These are phyloP conservation scores for Dioszegia crocea DNA, from an alignment of 768 basidiomycete species.

Conservation along the genomic window DNA sequence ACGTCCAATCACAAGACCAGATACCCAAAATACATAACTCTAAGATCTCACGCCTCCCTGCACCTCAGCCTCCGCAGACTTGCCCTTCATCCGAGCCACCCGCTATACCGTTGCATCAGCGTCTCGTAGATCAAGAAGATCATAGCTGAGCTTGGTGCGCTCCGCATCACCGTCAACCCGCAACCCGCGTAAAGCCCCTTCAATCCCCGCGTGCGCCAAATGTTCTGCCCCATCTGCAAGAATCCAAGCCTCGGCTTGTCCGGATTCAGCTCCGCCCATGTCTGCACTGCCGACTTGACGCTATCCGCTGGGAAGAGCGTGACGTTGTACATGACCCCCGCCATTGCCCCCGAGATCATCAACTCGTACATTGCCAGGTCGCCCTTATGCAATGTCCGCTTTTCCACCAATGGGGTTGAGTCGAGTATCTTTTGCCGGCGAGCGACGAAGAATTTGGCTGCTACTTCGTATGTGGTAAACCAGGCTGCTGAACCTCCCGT, in stretches of 20 bases:
- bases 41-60: too few species aligned
- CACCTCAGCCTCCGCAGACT: too few species aligned
- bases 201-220: slow-evolving; percentile 72
- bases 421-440: slow-evolving; percentile 50
- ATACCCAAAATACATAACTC: too few species aligned
- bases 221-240: slow-evolving; percentile 60
- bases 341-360: slow-evolving; percentile 77
- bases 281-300: slow-evolving; percentile 91
- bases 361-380: slow-evolving; percentile 72
- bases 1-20: too few species aligned
- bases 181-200: slow-evolving; percentile 87
- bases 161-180: slow-evolving; percentile 79
- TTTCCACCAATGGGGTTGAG: slow-evolving; percentile 5
- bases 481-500: slow-evolving; percentile 85
- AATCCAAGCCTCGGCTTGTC: slow-evolving; percentile 34
- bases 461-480: slow-evolving; percentile 83
- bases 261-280: slow-evolving; percentile 73
- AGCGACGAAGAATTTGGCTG: slow-evolving; percentile 61
- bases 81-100: slow-evolving; percentile 6
- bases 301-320: slow-evolving; percentile 94
- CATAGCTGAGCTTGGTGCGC: slow-evolving; percentile 82
- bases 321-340: slow-evolving; percentile 79
- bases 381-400: slow-evolving; percentile 48
- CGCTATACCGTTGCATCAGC: slow-evolving; percentile 59
- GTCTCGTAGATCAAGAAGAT: slow-evolving; percentile 91